These are phyloP conservation scores for Fusarium aywerte DNA, from an alignment of 2,329 filamentous ascomycete genomes.

Conservation along the genomic window DNA sequence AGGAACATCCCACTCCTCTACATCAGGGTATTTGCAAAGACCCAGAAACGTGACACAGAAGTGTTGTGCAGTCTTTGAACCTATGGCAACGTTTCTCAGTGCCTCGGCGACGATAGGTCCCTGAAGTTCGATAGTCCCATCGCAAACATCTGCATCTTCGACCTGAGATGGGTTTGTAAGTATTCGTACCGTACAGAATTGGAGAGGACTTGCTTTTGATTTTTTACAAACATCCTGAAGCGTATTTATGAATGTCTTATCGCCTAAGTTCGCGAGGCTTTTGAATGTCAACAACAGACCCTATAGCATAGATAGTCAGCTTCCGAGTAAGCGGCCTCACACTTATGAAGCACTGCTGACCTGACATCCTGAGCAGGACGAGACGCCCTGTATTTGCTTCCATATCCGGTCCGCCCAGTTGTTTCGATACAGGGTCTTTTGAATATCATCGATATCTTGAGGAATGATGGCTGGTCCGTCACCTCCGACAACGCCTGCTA, in stretches of 20 bases:
- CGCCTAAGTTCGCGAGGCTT: slow-evolving; percentile 56
- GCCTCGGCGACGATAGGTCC: slow-evolving; percentile 63
- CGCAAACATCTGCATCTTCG: slow-evolving; percentile 66
- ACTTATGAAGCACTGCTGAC: slow-evolving; percentile 5
- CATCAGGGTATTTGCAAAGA: slow-evolving; percentile 61
- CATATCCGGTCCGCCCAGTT: slow-evolving; percentile 35
- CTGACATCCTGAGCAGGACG: slow-evolving; percentile 42
- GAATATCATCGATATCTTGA: slow-evolving; percentile 6
- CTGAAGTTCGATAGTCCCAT: slow-evolving; percentile 62
- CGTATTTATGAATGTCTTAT: slow-evolving; percentile 53
- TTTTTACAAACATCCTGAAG: slow-evolving; percentile 50
- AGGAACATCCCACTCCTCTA: slow-evolving; percentile 55
- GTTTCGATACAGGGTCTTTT: slow-evolving; percentile 23
- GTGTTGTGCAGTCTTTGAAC: slow-evolving; percentile 61
- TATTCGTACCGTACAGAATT: too few relatives aligned
- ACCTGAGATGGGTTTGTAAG: slow-evolving; percentile 47
- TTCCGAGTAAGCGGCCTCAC: background rate
- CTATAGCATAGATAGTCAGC: slow-evolving; percentile 30
- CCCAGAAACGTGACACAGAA: slow-evolving; percentile 66
- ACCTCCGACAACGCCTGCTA: slow-evolving; percentile 15
- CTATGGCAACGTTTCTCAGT: slow-evolving; percentile 59
- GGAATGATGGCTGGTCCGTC: slow-evolving; percentile 10
- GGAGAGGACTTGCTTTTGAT: slow-evolving; percentile 43
- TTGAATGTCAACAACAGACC: slow-evolving; percentile 55
- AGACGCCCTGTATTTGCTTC: slow-evolving; percentile 29